Conservation (phyloP, 306 rosid genomes). For the Potentilla sterilis region DNA sequence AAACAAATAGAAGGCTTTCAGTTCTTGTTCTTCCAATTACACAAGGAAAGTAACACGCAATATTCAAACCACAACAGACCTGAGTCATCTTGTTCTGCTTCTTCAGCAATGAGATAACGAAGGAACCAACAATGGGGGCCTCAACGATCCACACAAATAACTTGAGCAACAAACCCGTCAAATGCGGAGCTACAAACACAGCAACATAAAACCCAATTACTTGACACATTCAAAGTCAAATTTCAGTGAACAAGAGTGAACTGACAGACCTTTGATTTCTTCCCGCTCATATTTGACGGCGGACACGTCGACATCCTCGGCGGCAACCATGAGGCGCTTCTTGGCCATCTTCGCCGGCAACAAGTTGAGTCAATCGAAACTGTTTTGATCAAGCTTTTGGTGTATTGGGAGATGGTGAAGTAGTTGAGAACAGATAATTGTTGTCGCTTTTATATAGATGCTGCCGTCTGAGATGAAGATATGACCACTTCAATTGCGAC, state of each 20-base stretch:
- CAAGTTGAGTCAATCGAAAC: too few species aligned
- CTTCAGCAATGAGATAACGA: slow-evolving; percentile 45
- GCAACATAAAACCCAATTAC: slow-evolving; percentile 15
- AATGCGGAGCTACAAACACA: slow-evolving; percentile 75
- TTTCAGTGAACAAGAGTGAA: not conserved
- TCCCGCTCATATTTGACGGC: slow-evolving; percentile 53
- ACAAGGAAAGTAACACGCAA: not conserved
- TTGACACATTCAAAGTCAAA: not conserved
- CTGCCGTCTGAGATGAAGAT: not conserved
- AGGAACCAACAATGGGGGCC: slow-evolving; percentile 64
- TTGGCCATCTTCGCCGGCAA: slow-evolving; percentile 50
- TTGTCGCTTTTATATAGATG: not conserved
- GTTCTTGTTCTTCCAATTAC: not conserved
- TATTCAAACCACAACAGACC: slow-evolving; percentile 39
- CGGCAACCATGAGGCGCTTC: slow-evolving; percentile 64
- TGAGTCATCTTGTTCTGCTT: slow-evolving; percentile 61
- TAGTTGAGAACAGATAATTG: not conserved
- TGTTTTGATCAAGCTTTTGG: not conserved
- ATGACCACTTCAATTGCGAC: not conserved
- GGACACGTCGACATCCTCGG: slow-evolving; percentile 59
- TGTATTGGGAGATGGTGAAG: not conserved
- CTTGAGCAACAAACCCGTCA: slow-evolving; percentile 69
- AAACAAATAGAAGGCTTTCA: slow-evolving; percentile 6
- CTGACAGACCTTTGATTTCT: slow-evolving; percentile 45
- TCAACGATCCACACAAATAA: slow-evolving; percentile 62